These are phyloP conservation scores for Pochonia chlamydosporia DNA, from an alignment of 2,329 filamentous ascomycete species.

Conservation along the genomic window DNA sequence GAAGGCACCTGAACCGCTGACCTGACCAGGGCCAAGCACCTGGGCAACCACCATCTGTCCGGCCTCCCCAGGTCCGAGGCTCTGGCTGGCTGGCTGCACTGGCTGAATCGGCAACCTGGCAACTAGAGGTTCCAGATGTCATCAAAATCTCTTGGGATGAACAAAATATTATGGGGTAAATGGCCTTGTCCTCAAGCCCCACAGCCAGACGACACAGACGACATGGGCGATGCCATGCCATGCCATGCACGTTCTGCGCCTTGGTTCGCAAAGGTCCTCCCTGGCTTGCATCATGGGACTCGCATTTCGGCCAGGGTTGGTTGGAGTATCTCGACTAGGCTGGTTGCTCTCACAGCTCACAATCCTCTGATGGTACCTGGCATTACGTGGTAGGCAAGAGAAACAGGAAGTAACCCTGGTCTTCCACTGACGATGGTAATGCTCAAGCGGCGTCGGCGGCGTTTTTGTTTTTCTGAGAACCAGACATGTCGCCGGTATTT, in stretches of 20 bases:
- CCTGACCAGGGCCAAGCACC: no score
- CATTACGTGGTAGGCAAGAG: background rate
- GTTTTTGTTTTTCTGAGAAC: no score
- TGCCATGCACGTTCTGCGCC: no score
- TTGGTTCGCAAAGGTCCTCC: background rate
- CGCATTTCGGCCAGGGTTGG: background rate
- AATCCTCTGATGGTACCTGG: background rate
- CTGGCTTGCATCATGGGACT: slow-evolving; percentile 1
- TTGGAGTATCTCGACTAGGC: background rate
- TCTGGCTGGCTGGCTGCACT: background rate
- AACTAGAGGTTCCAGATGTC: background rate
- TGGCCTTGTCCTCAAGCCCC: background rate
- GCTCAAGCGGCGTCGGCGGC: background rate
- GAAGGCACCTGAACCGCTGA: no score
- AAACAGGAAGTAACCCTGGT: background rate
- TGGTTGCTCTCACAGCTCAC: background rate
- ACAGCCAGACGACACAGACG: background rate
- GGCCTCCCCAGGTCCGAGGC: no score
- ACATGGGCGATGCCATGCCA: background rate
- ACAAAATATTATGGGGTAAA: background rate
- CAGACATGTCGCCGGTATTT: no score
- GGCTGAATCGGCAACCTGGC: no score
- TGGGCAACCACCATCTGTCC: no score
- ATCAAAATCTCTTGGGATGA: background rate
- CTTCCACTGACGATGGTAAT: background rate